These are phyloP conservation scores for Rhizopogon parksii DNA, from an alignment of 1,284 basidiomycete genomes.

Conservation along the genomic window DNA sequence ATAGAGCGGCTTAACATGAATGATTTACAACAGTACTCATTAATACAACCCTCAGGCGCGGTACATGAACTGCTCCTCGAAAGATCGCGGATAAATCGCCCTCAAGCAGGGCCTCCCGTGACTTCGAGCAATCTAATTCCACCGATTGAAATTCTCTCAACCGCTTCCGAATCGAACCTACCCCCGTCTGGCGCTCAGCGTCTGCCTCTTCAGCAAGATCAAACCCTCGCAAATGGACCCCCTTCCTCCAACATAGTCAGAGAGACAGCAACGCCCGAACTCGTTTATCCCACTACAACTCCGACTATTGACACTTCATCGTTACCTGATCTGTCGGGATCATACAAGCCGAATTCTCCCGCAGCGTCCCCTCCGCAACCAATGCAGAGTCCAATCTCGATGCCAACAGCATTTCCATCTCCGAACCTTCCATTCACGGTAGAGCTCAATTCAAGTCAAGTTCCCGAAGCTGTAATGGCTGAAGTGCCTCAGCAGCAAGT, in stretches of 20 bases:
- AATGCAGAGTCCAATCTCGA: neutral
- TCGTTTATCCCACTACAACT: neutral
- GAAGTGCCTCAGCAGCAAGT: neutral
- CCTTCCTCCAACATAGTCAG: neutral
- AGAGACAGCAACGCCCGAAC: neutral
- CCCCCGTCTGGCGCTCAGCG: constrained; percentile 9
- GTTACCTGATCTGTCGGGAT: neutral
- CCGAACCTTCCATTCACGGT: neutral
- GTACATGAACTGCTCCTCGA: neutral
- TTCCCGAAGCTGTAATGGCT: neutral
- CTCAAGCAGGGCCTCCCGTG: neutral
- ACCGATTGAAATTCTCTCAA: constrained; percentile 23
- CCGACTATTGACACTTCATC: neutral
- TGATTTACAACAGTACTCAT: neutral
- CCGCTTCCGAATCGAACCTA: constrained; percentile 9
- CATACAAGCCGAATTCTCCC: neutral
- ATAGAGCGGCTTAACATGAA: neutral
- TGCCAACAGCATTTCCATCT: neutral
- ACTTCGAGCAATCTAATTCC: constrained; percentile 19
- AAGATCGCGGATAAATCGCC: neutral
- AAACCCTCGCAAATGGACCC: neutral
- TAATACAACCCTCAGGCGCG: neutral
- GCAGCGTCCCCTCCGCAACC: neutral
- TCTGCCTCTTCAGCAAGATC: constrained; percentile 4
- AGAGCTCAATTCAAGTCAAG: constrained; percentile 1